phyloP scores from a whole-genome alignment of 495 filamentous ascomycete species.

The Jackrogersella multiformis region DNA sequence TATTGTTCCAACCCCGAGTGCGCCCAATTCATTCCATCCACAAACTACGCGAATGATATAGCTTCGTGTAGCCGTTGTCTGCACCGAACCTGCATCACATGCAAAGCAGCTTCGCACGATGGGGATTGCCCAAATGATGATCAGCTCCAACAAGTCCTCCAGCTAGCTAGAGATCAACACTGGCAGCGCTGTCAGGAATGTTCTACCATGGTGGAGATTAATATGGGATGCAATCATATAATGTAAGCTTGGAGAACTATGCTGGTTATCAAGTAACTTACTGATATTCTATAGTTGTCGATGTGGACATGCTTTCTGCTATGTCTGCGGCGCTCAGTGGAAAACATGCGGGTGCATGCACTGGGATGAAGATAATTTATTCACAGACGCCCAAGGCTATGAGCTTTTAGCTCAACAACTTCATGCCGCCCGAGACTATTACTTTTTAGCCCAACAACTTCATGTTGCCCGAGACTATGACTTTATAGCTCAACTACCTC shows the following conservation, averaged over 20 bases:
- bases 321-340: conserved; percentile 63
- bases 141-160: conserved; percentile 67
- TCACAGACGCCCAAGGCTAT: too few relatives aligned
- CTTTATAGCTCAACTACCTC: too few relatives aligned
- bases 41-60: conserved; percentile 44
- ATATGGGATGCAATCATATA: conserved; percentile 84
- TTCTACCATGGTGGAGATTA: conserved; percentile 73
- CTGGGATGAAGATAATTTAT: conserved; percentile 52
- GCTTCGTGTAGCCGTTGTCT: conserved; percentile 56
- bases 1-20: conserved; percentile 60
- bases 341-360: conserved; percentile 57
- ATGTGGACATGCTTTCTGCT: conserved; percentile 67
- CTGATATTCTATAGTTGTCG: conserved; percentile 53
- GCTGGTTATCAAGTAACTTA: neutral
- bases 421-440: too few relatives aligned
- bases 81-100: conserved; percentile 54
- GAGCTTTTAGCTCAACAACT: too few relatives aligned
- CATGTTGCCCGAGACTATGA: too few relatives aligned
- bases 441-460: too few relatives aligned
- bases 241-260: conserved; percentile 59
- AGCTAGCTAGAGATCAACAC: conserved; percentile 70
- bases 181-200: conserved; percentile 81
- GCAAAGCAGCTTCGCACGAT: conserved; percentile 55
- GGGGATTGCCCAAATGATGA: conserved; percentile 76
- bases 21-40: conserved; percentile 54